These are phyloP conservation scores for Taphrina sp. DNA, from an alignment of 1,139 yeast genomes.

Conservation along the genomic window DNA sequence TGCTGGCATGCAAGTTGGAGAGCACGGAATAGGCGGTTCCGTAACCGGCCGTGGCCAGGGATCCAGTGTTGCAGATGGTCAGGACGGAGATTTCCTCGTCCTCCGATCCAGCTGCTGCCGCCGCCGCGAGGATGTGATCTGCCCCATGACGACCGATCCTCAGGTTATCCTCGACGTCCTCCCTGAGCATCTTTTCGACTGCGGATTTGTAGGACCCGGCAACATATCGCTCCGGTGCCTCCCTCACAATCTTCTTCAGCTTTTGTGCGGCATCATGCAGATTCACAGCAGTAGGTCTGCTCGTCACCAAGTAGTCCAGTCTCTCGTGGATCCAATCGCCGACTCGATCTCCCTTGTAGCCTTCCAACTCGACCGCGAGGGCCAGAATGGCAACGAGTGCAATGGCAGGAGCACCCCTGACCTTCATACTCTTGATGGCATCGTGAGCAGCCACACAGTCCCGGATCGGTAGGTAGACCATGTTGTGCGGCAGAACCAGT, in stretches of 20 bases:
- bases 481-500: conserved; percentile 72
- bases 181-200: conserved; percentile 62
- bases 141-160: conserved; percentile 81
- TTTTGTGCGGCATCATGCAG: conserved; percentile 73
- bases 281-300: conserved; percentile 96
- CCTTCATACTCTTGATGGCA: conserved; percentile 87
- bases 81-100: conserved; percentile 59
- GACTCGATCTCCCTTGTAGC: conserved; percentile 34
- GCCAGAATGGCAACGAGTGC: conserved; percentile 91
- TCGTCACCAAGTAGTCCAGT: conserved; percentile 64
- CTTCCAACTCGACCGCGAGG: conserved; percentile 64
- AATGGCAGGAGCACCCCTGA: conserved; percentile 97
- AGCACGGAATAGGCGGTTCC: conserved; percentile 95
- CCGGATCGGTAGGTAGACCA: conserved; percentile 61
- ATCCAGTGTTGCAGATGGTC: conserved; percentile 64
- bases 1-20: conserved; percentile 56
- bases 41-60: conserved; percentile 94
- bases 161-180: conserved; percentile 72
- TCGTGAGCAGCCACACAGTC: conserved; percentile 69
- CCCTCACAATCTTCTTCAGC: conserved; percentile 47
- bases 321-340: conserved; percentile 44
- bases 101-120: conserved; percentile 1
- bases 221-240: conserved; percentile 41
- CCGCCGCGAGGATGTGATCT: conserved; percentile 54
- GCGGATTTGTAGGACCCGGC: conserved; percentile 51